phyloP scores from a whole-genome alignment of 1,284 basidiomycete species.

The Phylloporus gajari region DNA sequence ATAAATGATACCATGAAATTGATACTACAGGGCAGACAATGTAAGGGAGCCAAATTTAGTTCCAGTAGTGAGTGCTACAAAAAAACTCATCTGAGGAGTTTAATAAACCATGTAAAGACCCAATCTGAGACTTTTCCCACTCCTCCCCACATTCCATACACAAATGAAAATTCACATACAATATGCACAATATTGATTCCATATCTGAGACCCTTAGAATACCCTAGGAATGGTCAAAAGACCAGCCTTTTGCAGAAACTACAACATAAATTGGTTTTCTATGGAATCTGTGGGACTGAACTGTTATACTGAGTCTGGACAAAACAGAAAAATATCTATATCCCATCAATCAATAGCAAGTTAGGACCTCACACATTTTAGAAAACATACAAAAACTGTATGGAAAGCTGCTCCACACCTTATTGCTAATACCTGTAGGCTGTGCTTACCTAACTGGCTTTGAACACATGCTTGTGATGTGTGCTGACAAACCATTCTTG shows the following conservation, averaged over 20 bases:
- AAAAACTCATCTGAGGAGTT: background rate
- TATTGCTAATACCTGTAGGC: background rate
- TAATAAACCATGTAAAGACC: background rate
- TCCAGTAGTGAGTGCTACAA: background rate
- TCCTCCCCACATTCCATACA: background rate
- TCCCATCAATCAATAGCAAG: constrained; percentile 10
- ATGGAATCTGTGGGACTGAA: background rate
- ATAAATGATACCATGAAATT: too few relatives aligned
- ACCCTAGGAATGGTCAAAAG: constrained; percentile 22
- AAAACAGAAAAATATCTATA: constrained; percentile 3
- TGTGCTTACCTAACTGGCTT: background rate
- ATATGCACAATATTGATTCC: background rate
- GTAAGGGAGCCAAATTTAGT: background rate
- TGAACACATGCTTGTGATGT: background rate
- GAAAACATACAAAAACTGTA: constrained; percentile 7
- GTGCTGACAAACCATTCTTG: background rate
- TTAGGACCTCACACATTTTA: background rate
- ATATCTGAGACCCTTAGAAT: constrained; percentile 4
- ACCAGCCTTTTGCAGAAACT: constrained; percentile 11
- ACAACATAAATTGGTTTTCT: constrained; percentile 16
- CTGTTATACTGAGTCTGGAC: background rate
- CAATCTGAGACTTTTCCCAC: background rate
- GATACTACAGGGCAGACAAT: too few relatives aligned
- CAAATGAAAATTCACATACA: constrained; percentile 7
- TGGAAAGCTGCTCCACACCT: background rate